Percentiles rank a stretch among this genome's conserved stretches.
Conservation (phyloP, 2,329 filamentous ascomycete genomes). For the Ceratocystis cacaofunesta region DNA sequence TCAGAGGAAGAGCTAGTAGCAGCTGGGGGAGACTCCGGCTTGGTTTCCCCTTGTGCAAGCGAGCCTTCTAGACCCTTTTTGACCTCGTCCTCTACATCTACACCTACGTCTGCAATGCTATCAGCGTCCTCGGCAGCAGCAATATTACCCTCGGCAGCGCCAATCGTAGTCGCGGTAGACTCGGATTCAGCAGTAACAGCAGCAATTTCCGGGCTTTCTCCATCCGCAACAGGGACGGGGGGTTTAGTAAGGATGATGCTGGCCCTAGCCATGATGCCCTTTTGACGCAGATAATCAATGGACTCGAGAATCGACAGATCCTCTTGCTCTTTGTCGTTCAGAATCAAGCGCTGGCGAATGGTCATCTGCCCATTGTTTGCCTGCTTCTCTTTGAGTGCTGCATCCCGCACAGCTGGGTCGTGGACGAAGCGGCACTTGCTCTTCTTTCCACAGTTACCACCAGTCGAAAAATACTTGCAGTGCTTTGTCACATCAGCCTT, state of each 20-base stretch:
- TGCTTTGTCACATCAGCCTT: slow-evolving; percentile 48
- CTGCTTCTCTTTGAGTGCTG: slow-evolving; percentile 48
- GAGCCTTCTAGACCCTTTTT: slow-evolving; percentile 1
- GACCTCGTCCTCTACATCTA: slow-evolving; percentile 13
- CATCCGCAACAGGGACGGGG: neutral
- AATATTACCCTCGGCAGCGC: neutral
- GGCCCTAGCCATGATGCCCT: slow-evolving; percentile 34
- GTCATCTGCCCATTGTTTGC: slow-evolving; percentile 51
- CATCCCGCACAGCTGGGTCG: slow-evolving; percentile 47
- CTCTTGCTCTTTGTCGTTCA: slow-evolving; percentile 55
- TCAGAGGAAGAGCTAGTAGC: slow-evolving; percentile 22
- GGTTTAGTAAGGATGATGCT: slow-evolving; percentile 16
- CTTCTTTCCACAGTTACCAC: slow-evolving; percentile 55
- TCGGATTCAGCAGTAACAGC: slow-evolving; percentile 8
- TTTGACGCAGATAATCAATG: slow-evolving; percentile 49
- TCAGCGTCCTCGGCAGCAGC: neutral
- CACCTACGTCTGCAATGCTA: slow-evolving; percentile 9
- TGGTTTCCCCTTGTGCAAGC: slow-evolving; percentile 23
- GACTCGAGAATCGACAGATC: slow-evolving; percentile 51
- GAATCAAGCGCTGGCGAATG: slow-evolving; percentile 47
- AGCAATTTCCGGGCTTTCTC: neutral
- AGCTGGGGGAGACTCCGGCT: slow-evolving; percentile 24
- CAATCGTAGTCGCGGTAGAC: neutral
- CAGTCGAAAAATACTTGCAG: slow-evolving; percentile 58
- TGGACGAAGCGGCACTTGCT: slow-evolving; percentile 62